Evolutionary conservation across 2,329 filamentous ascomycete species (phyloP), one percentile per base, ranked within the genome.

Genomic region (Hymenoscyphus repandus): DNA sequence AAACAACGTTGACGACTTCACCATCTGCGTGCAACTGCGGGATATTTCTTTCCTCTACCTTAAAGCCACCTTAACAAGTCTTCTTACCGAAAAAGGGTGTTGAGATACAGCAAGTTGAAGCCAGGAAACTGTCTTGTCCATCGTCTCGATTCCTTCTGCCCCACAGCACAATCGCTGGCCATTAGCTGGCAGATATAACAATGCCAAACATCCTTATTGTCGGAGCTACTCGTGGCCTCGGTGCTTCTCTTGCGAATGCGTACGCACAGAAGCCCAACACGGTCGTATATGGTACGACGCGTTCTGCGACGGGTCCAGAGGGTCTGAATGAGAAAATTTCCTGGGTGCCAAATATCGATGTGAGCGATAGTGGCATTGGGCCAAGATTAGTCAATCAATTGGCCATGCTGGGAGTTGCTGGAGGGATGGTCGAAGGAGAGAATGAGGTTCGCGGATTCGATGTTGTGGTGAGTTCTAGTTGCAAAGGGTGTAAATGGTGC

Each of bases 161-260:
- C 22, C 7, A 7, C 22, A 27, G 22, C 22, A 27, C 7, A 27
- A 27, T 27, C 22, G 7, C 22, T 27, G 22, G 22, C 22, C 22
- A 27, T 7, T 7, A 27, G 22, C 22, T 27, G 22, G 22, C 22
- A 27, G 7, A 27, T 4, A 27, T 7, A 27, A 43, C 15, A 15
- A 52, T 52, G 50, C 34, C 45, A 1, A 49, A 52, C 33, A 69
- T 85, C 32, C 74, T 88, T 2, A 74, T 89, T 27, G 72, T 89
- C 27, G 85, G 85, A 43, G 84, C 82, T 2, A 88, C 83, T 1
- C 75, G 85, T 38, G 85, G 85, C 47, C 74, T 88, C 3, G 85
- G 85, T 3, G 78, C 78, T 44, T 77, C 79, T 15, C 72, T 88
- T 27, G 73, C 74, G 30, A 77, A 78, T 56, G 68, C 74, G 43